Evolutionary conservation across 1,139 yeast genomes (phyloP), one percentile per base, ranked within the genome.

Genomic region (Kurtzmaniella quercitrusa): DNA sequence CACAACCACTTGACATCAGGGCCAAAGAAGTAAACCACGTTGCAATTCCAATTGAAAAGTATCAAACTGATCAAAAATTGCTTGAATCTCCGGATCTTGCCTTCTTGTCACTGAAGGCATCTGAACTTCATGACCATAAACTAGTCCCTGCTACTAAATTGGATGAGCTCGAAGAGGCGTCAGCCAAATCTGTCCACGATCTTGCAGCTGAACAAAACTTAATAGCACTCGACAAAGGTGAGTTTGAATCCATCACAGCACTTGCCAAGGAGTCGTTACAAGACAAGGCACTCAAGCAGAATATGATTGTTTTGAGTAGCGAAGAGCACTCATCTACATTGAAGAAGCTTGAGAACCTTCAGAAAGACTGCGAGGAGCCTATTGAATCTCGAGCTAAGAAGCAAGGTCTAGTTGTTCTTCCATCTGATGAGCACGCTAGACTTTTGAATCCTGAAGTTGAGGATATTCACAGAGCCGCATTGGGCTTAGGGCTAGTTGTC

Each of bases 121-220:
- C 65, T 1, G 38, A 38, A 4, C 17, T 40, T 1, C 48, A 48
- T 39, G 47, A 49, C 29, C 60, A 62, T 42, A 46, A 51, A 2
- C 44, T 65, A 12, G 38, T 63, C 5, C 23, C 27, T 6, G 21
- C 41, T 12, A n/a, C 29, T 7, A 39, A 46, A 1, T 18, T 51
- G 11, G 44, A 43, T n/a, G 41, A 45, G 17, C 34, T 51, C 14
- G 39, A 44, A 51, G 9, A 25, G 40, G 17, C 43, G 43, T 31
- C 43, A 55, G 1, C 48, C 51, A 5, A 44, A 48, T 12, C 70
- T 68, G 9, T 55, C 68, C 17, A 45, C 63, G 52, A 57, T 6
- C 60, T 60, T 40, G 79, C 78, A 3, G n/a, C 41, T 18, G 8
- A 43, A 40, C 8, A 46, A 47, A 21, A 47, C 49, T 16, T 58